Base-by-base conservation (phyloP, 139 green algal species). In the Picochlorum sp. region DNA sequence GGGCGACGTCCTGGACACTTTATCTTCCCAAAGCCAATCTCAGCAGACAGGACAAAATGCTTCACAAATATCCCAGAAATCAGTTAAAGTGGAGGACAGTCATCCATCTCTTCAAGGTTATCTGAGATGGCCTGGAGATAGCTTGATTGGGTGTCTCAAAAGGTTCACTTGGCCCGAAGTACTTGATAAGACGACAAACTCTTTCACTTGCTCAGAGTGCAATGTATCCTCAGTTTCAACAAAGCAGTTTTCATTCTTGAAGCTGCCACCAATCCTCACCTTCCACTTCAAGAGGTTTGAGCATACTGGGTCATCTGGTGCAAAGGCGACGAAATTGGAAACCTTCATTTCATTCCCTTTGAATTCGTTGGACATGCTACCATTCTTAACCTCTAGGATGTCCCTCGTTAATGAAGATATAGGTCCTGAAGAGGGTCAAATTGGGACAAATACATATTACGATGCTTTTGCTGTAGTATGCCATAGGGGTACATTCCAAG, bases 281-380 rank as follows among this genome's bases (percentile, higher is more conserved):
- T 59, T 96, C 29, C 89, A 96, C 66, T 62, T 91, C 28, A 96
- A 96, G 72, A 73, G 89, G 29, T 96, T 96, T 65, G 81, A 96
- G 72, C 78, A 90, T 49, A 50, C 40, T 22, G 77, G 32, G 30
- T 54, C 50, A 6, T 26, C 40, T 16, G 28, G 53, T 33, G 57
- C 54, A 0, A 5, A 58, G 18, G 69, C 58, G 25, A 63, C 58
- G 24, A 95, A 95, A 75, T 64, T 95, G 37, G 68, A 93, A 52
- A 81, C 75, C 3, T 80, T 70, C 61, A 64, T 96, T 29, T 9
- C 43, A 10, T 96, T 94, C 61, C 83, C 88, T 8, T 37, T 74
- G 5, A 33, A 53, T 4, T 32, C 44, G 3, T 67, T 96, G n/a
- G 81, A 95, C 73, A 79, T 95, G 82, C 32, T 55, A 12, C 86